Evolutionary conservation across 116 monocot species (phyloP), one percentile per base, ranked within the genome.

Genomic region (Dioscorea cayenensis): DNA sequence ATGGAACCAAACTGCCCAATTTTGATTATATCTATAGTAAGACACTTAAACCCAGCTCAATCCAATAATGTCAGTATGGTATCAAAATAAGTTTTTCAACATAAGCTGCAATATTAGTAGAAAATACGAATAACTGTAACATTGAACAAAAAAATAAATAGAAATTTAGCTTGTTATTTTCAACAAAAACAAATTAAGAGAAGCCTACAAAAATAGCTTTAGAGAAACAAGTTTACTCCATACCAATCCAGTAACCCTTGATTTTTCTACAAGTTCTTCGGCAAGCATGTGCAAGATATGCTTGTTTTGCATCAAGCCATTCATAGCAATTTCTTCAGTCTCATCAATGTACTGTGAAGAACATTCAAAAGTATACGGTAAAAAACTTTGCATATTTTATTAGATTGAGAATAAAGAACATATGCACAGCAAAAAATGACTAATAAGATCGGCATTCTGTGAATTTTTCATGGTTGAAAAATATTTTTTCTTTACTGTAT

Each of bases 181-280:
- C 55, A 55, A 17, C 51, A 51, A 4, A 51, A 51, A 32, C 32
- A 32, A 32, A 32, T 32, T 17, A 51, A 55, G n/a, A 55, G n/a
- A n/a, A 16, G 18, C 55, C n/a, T 2, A 19, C 55, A 18, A 55
- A 55, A 55, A 55, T n/a, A 55, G 55, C 55, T 55, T 43, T 10
- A 43, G 43, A 43, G n/a, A 55, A 16, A 55, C 0, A 16, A 2
- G 55, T n/a, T 55, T 55, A n/a, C 11, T 37, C 60, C 32, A 68
- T 92, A 92, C 92, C 83, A 89, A 70, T 79, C 93, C 93, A 51
- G 93, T 89, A 70, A 93, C 79, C 64, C 89, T 86, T 38, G 89
- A 89, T 38, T 83, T 86, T 51, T 82, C 75, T 21, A 93, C 14
- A 67, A 93, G 83, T 79, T 85, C 87, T 73, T 51, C 79, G 36